These are phyloP conservation scores for Gossypium turneri DNA, from an alignment of 345 rosid species.

Conservation along the genomic window DNA sequence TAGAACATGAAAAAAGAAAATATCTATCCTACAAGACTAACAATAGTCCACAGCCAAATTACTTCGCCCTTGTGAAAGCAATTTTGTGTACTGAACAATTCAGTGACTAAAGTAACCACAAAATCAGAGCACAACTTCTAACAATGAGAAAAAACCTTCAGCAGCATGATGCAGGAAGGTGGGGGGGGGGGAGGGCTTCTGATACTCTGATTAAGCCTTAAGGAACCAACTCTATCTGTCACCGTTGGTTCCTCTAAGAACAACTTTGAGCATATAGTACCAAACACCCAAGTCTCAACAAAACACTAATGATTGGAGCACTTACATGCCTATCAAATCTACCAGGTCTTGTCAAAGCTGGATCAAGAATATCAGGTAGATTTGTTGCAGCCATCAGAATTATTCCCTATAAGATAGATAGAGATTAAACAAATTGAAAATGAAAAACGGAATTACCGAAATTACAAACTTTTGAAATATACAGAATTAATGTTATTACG, in stretches of 20 bases:
- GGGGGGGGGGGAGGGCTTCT: too few relatives aligned
- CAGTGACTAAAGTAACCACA: not conserved
- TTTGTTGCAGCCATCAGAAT: slow-evolving; percentile 99
- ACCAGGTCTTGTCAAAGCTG: slow-evolving; percentile 99
- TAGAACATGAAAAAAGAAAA: not conserved
- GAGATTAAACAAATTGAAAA: slow-evolving; percentile 16
- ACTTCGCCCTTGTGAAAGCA: not conserved
- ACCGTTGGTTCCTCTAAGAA: not conserved
- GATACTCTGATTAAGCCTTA: too few relatives aligned
- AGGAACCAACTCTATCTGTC: not conserved
- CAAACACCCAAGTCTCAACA: not conserved
- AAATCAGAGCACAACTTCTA: not conserved
- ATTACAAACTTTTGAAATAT: slow-evolving; percentile 14
- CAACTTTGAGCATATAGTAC: not conserved
- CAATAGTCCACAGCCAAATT: not conserved
- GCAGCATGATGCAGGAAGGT: not conserved
- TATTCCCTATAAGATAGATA: slow-evolving; percentile 62
- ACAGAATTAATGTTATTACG: slow-evolving; percentile 23
- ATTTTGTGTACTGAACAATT: not conserved
- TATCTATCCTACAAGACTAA: not conserved
- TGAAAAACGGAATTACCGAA: not conserved
- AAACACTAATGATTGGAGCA: slow-evolving; percentile 6
- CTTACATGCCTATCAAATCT: slow-evolving; percentile 54
- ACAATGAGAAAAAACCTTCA: not conserved
- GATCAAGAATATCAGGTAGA: slow-evolving; percentile 98